Percentiles rank a stretch among this genome's conserved stretches.
Conservation (phyloP, 495 filamentous ascomycete genomes). For the Physcia stellaris region DNA sequence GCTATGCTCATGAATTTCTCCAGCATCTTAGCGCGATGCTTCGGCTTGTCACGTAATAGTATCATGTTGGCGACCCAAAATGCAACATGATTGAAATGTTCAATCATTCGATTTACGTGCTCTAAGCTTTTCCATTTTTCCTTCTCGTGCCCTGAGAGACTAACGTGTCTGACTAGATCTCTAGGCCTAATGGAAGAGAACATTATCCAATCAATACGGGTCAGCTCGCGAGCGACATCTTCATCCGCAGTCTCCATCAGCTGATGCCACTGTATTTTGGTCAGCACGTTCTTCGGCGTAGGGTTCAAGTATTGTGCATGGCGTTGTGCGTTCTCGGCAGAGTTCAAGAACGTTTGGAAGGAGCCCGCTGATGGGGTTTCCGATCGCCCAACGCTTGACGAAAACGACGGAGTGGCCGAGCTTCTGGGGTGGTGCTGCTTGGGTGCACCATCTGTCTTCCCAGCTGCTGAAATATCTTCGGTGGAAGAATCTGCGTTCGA, state of each 20-base stretch:
- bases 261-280: constrained; percentile 68
- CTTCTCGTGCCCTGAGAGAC: constrained; percentile 45
- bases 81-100: constrained; percentile 91
- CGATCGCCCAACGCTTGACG: constrained; percentile 27
- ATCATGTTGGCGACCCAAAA: constrained; percentile 86
- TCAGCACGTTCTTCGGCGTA: constrained; percentile 41
- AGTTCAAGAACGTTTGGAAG: constrained; percentile 38
- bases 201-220: constrained; percentile 92
- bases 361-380: constrained; percentile 33
- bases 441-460: constrained; percentile 25
- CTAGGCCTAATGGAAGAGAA: constrained; percentile 92
- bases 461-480: constrained; percentile 14
- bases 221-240: constrained; percentile 79
- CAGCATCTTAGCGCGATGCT: constrained; percentile 76
- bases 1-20: constrained; percentile 91
- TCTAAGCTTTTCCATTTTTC: constrained; percentile 66
- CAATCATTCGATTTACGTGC: constrained; percentile 86
- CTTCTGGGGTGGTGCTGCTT: constrained; percentile 31
- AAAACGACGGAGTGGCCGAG: constrained; percentile 28
- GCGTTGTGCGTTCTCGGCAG: constrained; percentile 58
- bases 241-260: constrained; percentile 72
- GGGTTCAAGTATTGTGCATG: constrained; percentile 57
- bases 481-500: constrained; percentile 9
- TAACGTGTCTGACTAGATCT: constrained; percentile 84
- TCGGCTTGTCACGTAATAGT: constrained; percentile 86